Evolutionary conservation across 768 basidiomycete genomes (phyloP), one percentile per base, ranked within the genome.

Genomic region (Guyanaporus albipodus): DNA sequence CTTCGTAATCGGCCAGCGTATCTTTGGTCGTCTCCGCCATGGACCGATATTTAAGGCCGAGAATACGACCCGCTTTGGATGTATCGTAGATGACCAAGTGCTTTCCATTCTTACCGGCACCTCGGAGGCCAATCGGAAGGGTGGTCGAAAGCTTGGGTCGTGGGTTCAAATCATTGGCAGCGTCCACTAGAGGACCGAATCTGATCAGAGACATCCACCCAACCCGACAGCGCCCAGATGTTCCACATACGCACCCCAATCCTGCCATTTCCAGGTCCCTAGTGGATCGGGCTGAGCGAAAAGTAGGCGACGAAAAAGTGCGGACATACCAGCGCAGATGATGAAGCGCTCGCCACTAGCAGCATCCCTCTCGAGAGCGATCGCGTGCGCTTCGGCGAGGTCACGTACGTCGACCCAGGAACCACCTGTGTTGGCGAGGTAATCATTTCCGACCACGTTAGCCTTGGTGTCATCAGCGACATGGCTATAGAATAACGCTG

Each of bases 301-400:
- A 1, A 11, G 15, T 1, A 32, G 31, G 8, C 7, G 14, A 15
- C 15, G 14, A n/a, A 5, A 23, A 26, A 2, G 31, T 17, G 28
- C 3, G 9, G 24, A 43, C 48, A 58, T 41, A 52, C 71, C 69
- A 3, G 61, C 65, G n/a, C 62, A 64, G 32, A 78, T 52, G 56
- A 86, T 72, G 56, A 85, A 74, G 27, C 85, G 69, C 45, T 85
- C 70, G 2, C 78, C 78, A 3, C 73, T 75, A 0, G 82, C 83
- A 3, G 68, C 72, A 22, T 73, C 67, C 40, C 70, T 74, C 43
- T 72, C 70, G 18, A 88, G 60, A 4, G 80, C 79, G 6, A 67
- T 60, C 1, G 71, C 70, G 54, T 85, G 83, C 0, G 76, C 80
- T 14, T 67, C 61, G 0, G 76, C 80, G 27, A 79, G 57, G 57